A percentile compares a stretch with the other conserved stretches of the same genome.
phyloP scores from a whole-genome alignment of 2,329 filamentous ascomycete species.

The Purpureocillium takamizusanense region DNA sequence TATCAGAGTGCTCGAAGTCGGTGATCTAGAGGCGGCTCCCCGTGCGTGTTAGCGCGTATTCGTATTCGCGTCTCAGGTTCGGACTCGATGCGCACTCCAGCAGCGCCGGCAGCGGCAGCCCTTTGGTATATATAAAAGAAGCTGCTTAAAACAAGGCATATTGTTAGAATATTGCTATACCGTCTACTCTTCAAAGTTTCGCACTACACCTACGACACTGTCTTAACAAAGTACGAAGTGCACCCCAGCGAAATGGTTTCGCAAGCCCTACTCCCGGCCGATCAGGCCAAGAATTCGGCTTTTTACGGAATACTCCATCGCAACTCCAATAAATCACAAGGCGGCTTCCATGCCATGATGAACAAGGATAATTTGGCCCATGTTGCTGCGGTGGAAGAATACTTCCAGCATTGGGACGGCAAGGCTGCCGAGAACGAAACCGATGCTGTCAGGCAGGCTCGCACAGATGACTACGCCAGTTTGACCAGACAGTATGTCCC shows the following conservation, averaged over 20 bases:
- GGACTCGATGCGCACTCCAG: no score
- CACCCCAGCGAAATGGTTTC: conserved; percentile 12
- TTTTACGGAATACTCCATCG: conserved; percentile 80
- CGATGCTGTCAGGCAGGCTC: conserved; percentile 39
- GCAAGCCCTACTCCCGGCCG: conserved; percentile 60
- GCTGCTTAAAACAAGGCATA: no score
- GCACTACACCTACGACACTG: no score
- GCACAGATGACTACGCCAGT: conserved; percentile 1
- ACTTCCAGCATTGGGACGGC: conserved; percentile 94
- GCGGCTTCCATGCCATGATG: conserved; percentile 71
- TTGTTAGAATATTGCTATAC: no score
- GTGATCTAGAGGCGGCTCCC: no score
- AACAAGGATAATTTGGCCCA: conserved; percentile 65
- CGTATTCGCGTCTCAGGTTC: not conserved
- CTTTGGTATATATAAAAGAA: no score
- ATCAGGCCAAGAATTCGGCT: conserved; percentile 69
- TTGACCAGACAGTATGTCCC: no score
- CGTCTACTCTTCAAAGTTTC: no score
- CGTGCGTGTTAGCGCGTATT: not conserved
- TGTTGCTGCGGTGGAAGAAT: conserved; percentile 74
- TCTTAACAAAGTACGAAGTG: no score
- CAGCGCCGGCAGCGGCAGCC: no score
- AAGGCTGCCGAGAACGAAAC: conserved; percentile 72
- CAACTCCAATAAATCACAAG: conserved; percentile 51
- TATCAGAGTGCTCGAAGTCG: no score